Conservation (phyloP, 2,329 filamentous ascomycete genomes). For the Tricladium varicosporioides region DNA sequence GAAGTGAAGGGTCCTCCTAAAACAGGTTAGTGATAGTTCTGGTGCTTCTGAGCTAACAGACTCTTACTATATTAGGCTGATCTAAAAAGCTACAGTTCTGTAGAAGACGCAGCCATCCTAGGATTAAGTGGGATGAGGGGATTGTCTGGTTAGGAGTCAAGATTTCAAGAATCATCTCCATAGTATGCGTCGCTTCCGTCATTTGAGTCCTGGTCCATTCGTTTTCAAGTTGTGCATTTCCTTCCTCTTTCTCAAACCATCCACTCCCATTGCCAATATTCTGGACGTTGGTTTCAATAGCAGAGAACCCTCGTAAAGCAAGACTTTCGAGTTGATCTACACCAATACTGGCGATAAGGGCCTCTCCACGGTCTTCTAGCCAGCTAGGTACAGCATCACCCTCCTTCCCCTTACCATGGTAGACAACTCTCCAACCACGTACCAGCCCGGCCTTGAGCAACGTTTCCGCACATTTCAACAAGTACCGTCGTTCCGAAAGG, state of each 20-base stretch:
- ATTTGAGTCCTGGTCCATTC: conserved; percentile 63
- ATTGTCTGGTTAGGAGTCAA: conserved; percentile 59
- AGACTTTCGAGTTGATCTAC: conserved; percentile 9
- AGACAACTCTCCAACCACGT: background rate
- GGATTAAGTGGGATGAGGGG: conserved; percentile 55
- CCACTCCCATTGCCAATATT: conserved; percentile 40
- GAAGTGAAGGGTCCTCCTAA: conserved; percentile 26
- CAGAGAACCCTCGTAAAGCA: conserved; percentile 43
- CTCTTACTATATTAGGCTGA: conserved; percentile 53
- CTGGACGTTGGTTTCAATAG: conserved; percentile 48
- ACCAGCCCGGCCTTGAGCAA: conserved; percentile 36
- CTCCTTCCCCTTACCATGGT: conserved; percentile 10
- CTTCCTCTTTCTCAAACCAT: conserved; percentile 44
- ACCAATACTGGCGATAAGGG: conserved; percentile 9
- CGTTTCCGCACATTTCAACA: conserved; percentile 60
- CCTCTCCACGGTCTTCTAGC: conserved; percentile 14
- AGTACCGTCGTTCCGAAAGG: conserved; percentile 67
- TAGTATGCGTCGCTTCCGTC: conserved; percentile 69
- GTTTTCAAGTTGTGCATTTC: conserved; percentile 52
- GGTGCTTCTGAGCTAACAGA: conserved; percentile 15
- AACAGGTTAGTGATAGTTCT: conserved; percentile 8
- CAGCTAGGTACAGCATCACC: conserved; percentile 2
- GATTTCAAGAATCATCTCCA: conserved; percentile 72
- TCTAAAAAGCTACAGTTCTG: conserved; percentile 68
- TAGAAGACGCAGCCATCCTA: conserved; percentile 75